Evolutionary conservation across 2,329 filamentous ascomycete genomes (phyloP).

Genomic region (Claviceps sp.): DNA sequence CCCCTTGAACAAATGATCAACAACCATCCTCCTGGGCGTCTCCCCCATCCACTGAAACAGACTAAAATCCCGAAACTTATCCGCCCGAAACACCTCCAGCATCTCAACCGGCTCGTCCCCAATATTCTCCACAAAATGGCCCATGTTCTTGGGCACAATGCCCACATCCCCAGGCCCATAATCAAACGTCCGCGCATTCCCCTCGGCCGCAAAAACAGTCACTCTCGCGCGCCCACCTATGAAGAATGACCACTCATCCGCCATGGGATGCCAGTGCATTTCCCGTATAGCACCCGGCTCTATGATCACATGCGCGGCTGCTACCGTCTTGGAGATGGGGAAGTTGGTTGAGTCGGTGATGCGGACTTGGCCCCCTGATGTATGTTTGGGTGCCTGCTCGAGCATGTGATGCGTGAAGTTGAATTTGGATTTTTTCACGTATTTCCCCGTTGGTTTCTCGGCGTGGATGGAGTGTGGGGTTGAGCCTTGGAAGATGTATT

Average conservation of each 20-base stretch:
- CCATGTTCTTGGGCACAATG: conserved; percentile 65
- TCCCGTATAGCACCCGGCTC: conserved; percentile 60
- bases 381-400: conserved; percentile 51
- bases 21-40: conserved; percentile 52
- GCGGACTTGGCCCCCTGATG: conserved; percentile 56
- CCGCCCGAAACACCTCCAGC: conserved; percentile 60
- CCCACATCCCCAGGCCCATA: conserved; percentile 64
- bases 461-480: conserved; percentile 50
- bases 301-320: conserved; percentile 59
- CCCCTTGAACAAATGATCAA: conserved; percentile 51
- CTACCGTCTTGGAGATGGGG: conserved; percentile 57
- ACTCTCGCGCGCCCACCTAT: conserved; percentile 57
- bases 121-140: conserved; percentile 72
- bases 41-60: conserved; percentile 66
- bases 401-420: conserved; percentile 62
- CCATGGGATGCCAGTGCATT: conserved; percentile 73
- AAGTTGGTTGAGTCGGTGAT: conserved; percentile 69
- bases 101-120: conserved; percentile 65
- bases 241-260: conserved; percentile 75
- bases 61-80: conserved; percentile 60
- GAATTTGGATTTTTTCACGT: conserved; percentile 52
- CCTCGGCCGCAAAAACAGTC: conserved; percentile 59
- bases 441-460: conserved; percentile 46
- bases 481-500: conserved; percentile 66
- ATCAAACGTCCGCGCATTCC: conserved; percentile 61